Conservation (phyloP, 495 filamentous ascomycete genomes). For the Lophiotrema nucula region DNA sequence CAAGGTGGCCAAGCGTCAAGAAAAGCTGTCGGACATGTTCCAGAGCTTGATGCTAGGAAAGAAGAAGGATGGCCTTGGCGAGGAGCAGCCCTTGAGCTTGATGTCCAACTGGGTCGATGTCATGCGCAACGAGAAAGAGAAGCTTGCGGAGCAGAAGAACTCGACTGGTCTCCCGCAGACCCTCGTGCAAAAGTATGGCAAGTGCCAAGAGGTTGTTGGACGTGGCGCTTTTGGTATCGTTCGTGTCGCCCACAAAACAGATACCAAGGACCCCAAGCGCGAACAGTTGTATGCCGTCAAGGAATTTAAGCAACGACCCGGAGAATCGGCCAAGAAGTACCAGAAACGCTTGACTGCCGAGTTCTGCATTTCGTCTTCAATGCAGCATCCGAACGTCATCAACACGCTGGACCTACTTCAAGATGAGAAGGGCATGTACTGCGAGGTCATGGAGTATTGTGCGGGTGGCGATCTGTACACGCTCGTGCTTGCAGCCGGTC, state of each 20-base stretch:
- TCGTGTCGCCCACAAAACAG: constrained; percentile 94
- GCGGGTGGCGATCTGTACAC: constrained; percentile 96
- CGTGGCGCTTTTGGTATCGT: constrained; percentile 97
- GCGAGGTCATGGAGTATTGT: constrained; percentile 99
- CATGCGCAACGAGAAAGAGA: constrained; percentile 81
- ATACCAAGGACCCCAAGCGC: constrained; percentile 70
- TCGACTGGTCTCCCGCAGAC: constrained; percentile 74
- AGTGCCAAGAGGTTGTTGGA: constrained; percentile 97
- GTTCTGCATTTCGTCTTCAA: constrained; percentile 96
- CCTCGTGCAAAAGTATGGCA: constrained; percentile 95
- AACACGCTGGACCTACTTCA: constrained; percentile 94
- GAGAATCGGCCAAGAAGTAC: constrained; percentile 94
- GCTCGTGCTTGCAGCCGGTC: constrained; percentile 84
- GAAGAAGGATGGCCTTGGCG: constrained; percentile 66
- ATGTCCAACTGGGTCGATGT: constrained; percentile 97
- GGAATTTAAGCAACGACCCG: constrained; percentile 90
- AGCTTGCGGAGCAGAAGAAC: constrained; percentile 71
- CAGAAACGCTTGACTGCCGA: constrained; percentile 97
- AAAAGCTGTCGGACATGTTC: constrained; percentile 91
- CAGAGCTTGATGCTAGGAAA: constrained; percentile 75
- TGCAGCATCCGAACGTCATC: constrained; percentile 97
- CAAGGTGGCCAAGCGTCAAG: constrained; percentile 82
- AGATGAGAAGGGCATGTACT: constrained; percentile 96
- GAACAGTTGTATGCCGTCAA: constrained; percentile 98
- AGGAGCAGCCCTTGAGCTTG: constrained; percentile 83